Percentiles rank a stretch among this genome's conserved stretches.
Evolutionary conservation across 148 eudicot species (phyloP).

Genomic region (Selenicereus undatus): DNA sequence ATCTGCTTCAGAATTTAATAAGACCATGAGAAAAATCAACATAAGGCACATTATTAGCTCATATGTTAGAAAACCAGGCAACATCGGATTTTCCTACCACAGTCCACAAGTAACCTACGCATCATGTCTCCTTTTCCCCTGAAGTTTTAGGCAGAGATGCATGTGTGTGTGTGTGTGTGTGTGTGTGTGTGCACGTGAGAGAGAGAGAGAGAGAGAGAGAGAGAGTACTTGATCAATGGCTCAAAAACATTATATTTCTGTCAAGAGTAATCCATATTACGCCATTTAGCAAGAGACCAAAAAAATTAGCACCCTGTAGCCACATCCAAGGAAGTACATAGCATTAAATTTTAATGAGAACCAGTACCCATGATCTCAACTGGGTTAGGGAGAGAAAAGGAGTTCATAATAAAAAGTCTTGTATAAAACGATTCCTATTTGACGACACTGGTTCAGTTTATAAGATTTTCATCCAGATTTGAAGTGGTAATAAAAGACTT

Average conservation of each 20-base stretch:
- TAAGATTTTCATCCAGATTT: not conserved
- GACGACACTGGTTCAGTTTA: not conserved
- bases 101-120: not conserved
- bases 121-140: not conserved
- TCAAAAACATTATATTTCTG: too few species aligned
- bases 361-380: not conserved
- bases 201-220: not conserved
- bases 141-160: not conserved
- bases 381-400: not conserved
- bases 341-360: not conserved
- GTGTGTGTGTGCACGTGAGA: too few species aligned
- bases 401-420: too few species aligned
- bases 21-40: not conserved
- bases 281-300: too few species aligned
- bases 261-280: too few species aligned
- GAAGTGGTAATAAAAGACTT: not conserved
- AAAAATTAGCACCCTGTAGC: too few species aligned
- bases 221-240: not conserved
- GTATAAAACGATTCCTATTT: too few species aligned
- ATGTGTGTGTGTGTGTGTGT: too few species aligned
- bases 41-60: not conserved
- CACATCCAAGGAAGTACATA: not conserved
- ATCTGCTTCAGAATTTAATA: not conserved
- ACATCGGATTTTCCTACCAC: not conserved
- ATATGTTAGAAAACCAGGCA: not conserved